Percentiles rank a stretch among this genome's conserved stretches.
phyloP scores from a whole-genome alignment of 1,139 yeast genomes.

The Geotrichum aggregatum region DNA sequence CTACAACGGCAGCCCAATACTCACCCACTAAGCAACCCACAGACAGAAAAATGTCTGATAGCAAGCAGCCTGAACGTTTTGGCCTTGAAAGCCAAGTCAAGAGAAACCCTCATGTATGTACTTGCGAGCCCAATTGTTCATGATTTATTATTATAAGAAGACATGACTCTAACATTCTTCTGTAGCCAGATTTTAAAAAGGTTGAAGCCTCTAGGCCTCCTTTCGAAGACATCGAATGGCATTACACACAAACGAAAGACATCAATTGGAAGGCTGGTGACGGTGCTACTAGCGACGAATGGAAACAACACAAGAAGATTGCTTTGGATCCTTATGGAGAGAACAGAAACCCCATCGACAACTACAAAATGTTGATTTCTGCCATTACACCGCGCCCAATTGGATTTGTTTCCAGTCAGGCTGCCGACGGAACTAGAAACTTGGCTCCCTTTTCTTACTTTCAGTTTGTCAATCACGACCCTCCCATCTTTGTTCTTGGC shows the following conservation, averaged over 20 bases:
- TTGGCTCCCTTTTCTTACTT: slow-evolving; percentile 61
- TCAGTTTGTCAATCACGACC: slow-evolving; percentile 49
- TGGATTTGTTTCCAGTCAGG: slow-evolving; percentile 52
- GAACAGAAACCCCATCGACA: slow-evolving; percentile 44
- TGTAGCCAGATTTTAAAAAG: slow-evolving; percentile 32
- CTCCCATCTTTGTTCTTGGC: slow-evolving; percentile 56
- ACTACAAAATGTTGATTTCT: slow-evolving; percentile 50
- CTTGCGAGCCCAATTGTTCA: background rate
- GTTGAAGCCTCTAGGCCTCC: slow-evolving; percentile 36
- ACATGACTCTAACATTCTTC: background rate
- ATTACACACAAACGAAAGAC: slow-evolving; percentile 24
- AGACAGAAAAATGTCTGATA: background rate
- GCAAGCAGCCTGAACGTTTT: slow-evolving; percentile 19
- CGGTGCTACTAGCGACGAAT: slow-evolving; percentile 44
- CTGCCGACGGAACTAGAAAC: slow-evolving; percentile 46
- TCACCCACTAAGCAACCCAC: background rate
- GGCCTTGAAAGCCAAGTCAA: slow-evolving; percentile 26
- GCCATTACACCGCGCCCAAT: slow-evolving; percentile 58
- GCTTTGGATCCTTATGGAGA: slow-evolving; percentile 49
- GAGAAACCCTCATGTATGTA: slow-evolving; percentile 25
- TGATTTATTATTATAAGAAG: too few species aligned
- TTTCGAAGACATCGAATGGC: slow-evolving; percentile 31
- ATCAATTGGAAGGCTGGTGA: slow-evolving; percentile 47
- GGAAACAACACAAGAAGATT: slow-evolving; percentile 45
- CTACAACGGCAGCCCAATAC: background rate